A percentile compares a stretch with the other conserved stretches of the same genome.
These are phyloP conservation scores for Globisporangium carolinianum DNA, from an alignment of 352 stramenopile species.

Conservation along the genomic window DNA sequence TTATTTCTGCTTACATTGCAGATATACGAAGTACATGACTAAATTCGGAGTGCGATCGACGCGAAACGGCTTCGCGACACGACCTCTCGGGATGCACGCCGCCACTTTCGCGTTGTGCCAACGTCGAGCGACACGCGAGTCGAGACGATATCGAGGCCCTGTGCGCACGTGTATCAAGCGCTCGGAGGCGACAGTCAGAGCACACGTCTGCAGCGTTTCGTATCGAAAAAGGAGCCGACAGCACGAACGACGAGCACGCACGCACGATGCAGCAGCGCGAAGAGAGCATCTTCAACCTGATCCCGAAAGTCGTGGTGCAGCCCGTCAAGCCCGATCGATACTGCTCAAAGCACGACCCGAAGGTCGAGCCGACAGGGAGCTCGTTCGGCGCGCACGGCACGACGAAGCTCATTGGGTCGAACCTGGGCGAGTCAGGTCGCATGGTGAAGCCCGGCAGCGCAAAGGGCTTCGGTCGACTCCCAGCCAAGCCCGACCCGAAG, in stretches of 20 bases:
- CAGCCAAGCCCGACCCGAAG: slow-evolving; percentile 61
- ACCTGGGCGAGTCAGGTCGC: slow-evolving; percentile 40
- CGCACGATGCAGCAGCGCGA: slow-evolving; percentile 54
- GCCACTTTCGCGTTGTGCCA: no score
- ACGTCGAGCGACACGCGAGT: no score
- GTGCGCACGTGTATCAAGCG: no score
- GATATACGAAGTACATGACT: no score
- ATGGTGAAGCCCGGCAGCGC: slow-evolving; percentile 44
- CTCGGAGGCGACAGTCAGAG: no score
- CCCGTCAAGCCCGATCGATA: slow-evolving; percentile 82
- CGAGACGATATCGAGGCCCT: no score
- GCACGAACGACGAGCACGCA: neutral
- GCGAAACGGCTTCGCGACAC: no score
- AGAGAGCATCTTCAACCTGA: slow-evolving; percentile 91
- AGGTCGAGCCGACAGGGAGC: slow-evolving; percentile 71
- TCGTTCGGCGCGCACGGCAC: slow-evolving; percentile 83
- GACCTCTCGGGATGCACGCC: no score
- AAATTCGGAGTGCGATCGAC: no score
- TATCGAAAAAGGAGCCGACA: no score
- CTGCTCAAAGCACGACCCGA: slow-evolving; percentile 83
- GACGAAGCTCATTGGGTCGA: slow-evolving; percentile 60
- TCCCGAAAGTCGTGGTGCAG: slow-evolving; percentile 61
- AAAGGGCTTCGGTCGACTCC: slow-evolving; percentile 54
- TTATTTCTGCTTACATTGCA: no score
- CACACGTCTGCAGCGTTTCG: no score